Conservation (phyloP, 1,139 yeast species). For the Yamadazyma taylorii region DNA sequence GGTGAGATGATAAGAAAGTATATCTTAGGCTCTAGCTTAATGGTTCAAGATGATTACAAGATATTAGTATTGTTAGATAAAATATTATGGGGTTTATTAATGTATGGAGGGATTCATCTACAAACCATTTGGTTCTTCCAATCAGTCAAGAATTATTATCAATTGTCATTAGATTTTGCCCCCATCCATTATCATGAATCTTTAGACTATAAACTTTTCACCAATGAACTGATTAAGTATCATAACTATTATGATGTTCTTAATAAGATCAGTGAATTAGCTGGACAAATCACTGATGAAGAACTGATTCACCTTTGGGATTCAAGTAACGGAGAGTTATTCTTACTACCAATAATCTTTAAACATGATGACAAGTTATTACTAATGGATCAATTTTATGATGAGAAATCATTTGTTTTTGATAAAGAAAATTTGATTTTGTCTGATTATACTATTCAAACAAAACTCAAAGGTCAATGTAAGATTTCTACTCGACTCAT, state of each 20-base stretch:
- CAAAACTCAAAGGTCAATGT: constrained; percentile 12
- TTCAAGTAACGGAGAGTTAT: constrained; percentile 13
- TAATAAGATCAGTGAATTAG: constrained; percentile 13
- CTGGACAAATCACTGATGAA: constrained; percentile 11
- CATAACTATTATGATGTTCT: constrained; percentile 24
- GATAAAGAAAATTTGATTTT: constrained; percentile 9
- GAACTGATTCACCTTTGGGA: constrained; percentile 22
- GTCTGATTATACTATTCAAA: not conserved
- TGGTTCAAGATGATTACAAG: constrained; percentile 36
- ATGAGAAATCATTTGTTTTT: constrained; percentile 16
- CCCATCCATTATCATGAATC: constrained; percentile 18
- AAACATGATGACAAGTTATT: constrained; percentile 12
- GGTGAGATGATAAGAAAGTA: constrained; percentile 35
- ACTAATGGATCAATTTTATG: constrained; percentile 21
- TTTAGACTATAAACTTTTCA: constrained; percentile 16
- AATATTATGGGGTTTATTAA: constrained; percentile 38
- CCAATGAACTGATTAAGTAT: constrained; percentile 7
- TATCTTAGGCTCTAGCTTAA: constrained; percentile 27
- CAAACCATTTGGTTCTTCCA: constrained; percentile 41
- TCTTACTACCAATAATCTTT: constrained; percentile 26
- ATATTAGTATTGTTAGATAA: constrained; percentile 31
- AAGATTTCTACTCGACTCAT: constrained; percentile 7
- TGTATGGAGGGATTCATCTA: constrained; percentile 46
- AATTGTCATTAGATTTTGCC: constrained; percentile 23
- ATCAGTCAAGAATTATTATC: constrained; percentile 22